phyloP scores from a whole-genome alignment of 2,329 filamentous ascomycete species.

The Dactylellina drechsleri region DNA sequence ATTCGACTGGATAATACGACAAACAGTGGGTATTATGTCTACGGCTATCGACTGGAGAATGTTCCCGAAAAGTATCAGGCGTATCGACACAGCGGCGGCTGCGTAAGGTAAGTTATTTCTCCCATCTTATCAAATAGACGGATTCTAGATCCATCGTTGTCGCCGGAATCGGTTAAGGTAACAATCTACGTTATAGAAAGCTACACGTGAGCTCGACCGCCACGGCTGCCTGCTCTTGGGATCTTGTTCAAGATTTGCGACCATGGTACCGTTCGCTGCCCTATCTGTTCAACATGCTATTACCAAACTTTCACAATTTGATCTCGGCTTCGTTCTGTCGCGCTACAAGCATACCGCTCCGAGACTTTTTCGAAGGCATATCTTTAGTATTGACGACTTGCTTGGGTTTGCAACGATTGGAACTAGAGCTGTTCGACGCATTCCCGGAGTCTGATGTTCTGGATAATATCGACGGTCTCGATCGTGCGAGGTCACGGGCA shows the following conservation, averaged over 20 bases:
- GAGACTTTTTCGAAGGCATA: constrained; percentile 9
- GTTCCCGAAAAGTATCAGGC: constrained; percentile 17
- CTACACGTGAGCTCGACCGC: constrained; percentile 4
- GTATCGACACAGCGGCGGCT: constrained; percentile 1
- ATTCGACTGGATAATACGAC: constrained; percentile 16
- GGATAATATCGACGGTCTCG: neutral
- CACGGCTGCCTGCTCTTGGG: constrained; percentile 6
- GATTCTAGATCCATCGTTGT: neutral
- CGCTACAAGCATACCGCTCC: neutral
- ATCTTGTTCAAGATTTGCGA: constrained; percentile 9
- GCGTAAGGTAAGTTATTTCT: neutral
- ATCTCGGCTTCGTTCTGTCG: constrained; percentile 11
- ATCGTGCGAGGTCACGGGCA: neutral
- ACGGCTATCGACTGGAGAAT: constrained; percentile 11
- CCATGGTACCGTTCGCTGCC: constrained; percentile 11
- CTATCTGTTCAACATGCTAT: constrained; percentile 1
- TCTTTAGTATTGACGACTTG: constrained; percentile 5
- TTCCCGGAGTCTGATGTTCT: neutral
- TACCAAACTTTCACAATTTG: constrained; percentile 14
- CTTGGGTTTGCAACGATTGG: constrained; percentile 2
- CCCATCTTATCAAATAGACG: too few species aligned
- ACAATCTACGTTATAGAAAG: constrained; percentile 4
- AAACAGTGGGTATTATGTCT: constrained; percentile 12
- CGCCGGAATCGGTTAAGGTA: neutral
- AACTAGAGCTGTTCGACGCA: constrained; percentile 8